These are phyloP conservation scores for Paramecium biaurelia DNA, from an alignment of 73 alveolate species.

Conservation along the genomic window DNA sequence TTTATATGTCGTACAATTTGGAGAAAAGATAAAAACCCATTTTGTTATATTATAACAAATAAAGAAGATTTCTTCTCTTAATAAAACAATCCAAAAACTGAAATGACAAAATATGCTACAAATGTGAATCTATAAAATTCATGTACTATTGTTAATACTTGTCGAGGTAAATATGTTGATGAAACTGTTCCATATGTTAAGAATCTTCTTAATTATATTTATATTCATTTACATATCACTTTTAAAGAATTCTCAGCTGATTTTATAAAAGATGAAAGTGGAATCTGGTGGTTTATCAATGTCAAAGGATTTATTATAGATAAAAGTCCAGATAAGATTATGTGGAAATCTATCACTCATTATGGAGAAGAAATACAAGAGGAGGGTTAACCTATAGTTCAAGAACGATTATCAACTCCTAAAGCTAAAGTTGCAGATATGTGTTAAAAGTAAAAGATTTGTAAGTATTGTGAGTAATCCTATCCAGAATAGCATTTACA, in stretches of 20 bases:
- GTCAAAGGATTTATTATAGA: slow-evolving; percentile 61
- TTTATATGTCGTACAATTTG: slow-evolving; percentile 87
- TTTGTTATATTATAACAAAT: slow-evolving; percentile 83
- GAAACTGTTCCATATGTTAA: slow-evolving; percentile 85
- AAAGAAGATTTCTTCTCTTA: slow-evolving; percentile 61
- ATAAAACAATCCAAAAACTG: slow-evolving; percentile 71
- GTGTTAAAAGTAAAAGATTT: slow-evolving; percentile 68
- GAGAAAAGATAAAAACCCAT: slow-evolving; percentile 86
- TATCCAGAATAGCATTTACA: slow-evolving; percentile 69
- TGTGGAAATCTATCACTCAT: slow-evolving; percentile 48
- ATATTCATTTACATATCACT: slow-evolving; percentile 76
- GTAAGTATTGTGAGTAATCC: slow-evolving; percentile 75
- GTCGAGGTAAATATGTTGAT: slow-evolving; percentile 91
- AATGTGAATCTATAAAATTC: slow-evolving; percentile 76
- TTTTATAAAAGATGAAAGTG: slow-evolving; percentile 72
- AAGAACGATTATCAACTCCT: neutral
- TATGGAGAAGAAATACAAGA: slow-evolving; percentile 64
- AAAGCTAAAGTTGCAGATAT: neutral
- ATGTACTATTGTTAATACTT: slow-evolving; percentile 87
- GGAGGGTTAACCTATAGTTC: slow-evolving; percentile 62
- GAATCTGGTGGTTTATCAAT: slow-evolving; percentile 77
- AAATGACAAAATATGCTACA: slow-evolving; percentile 82
- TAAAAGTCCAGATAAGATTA: slow-evolving; percentile 62
- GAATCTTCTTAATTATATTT: slow-evolving; percentile 84
- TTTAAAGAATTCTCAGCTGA: slow-evolving; percentile 56